phyloP scores from a whole-genome alignment of 768 basidiomycete species.

The Lentinula lateritia region DNA sequence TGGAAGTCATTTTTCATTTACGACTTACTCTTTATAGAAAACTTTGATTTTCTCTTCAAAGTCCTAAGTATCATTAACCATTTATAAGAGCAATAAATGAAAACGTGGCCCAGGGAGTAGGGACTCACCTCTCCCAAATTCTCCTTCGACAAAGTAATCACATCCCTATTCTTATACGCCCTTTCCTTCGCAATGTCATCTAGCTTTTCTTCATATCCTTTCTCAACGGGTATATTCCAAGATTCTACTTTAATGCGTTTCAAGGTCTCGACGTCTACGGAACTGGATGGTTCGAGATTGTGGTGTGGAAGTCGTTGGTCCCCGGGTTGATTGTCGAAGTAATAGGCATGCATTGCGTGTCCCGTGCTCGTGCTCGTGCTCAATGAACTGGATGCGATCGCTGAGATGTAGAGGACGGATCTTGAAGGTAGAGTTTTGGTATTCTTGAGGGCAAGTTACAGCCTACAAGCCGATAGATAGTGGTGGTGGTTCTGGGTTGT shows the following conservation, averaged over 20 bases:
- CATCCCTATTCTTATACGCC: conserved; percentile 81
- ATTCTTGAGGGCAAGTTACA: too few species aligned
- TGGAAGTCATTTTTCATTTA: too few species aligned
- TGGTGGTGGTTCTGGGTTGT: too few species aligned
- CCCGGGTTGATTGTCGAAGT: conserved; percentile 66
- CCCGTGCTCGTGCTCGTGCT: too few species aligned
- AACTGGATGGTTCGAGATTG: conserved; percentile 43
- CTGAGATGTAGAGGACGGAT: too few species aligned
- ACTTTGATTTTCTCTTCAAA: conserved; percentile 80
- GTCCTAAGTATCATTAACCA: conserved; percentile 18
- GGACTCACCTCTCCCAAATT: conserved; percentile 64
- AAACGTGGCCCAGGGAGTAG: too few species aligned
- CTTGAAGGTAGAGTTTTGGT: too few species aligned
- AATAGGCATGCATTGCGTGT: conserved; percentile 62
- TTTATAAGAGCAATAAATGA: conserved; percentile 1
- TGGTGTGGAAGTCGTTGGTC: conserved; percentile 77
- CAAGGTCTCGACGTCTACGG: conserved; percentile 48
- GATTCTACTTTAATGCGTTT: conserved; percentile 55
- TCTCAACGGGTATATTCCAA: conserved; percentile 62
- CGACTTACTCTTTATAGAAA: conserved; percentile 76
- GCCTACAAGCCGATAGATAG: too few species aligned
- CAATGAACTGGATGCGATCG: too few species aligned
- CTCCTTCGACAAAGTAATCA: conserved; percentile 70
- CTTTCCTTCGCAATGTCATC: conserved; percentile 61
- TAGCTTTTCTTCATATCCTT: conserved; percentile 49